phyloP scores from a whole-genome alignment of 1,139 yeast genomes.

The Saccharomyces hybrid region DNA sequence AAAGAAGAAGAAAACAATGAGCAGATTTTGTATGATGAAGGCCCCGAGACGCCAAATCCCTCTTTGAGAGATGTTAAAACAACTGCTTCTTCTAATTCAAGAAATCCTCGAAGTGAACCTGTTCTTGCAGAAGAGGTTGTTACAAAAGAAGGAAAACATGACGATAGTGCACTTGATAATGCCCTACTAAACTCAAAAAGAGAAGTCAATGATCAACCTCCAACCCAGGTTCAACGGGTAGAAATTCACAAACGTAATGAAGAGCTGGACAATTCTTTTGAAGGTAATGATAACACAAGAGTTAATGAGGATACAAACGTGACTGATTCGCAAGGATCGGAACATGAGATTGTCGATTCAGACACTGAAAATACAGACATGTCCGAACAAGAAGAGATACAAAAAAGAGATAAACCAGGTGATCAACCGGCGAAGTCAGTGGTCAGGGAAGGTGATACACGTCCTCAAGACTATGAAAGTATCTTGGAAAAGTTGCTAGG shows the following conservation, averaged over 20 bases:
- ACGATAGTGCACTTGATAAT: neutral
- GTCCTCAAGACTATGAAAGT: slow-evolving; percentile 14
- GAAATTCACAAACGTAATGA: neutral
- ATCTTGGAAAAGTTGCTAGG: slow-evolving; percentile 12
- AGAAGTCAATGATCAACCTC: neutral
- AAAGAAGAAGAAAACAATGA: slow-evolving; percentile 1
- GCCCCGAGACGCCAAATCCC: neutral
- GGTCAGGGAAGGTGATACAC: slow-evolving; percentile 6
- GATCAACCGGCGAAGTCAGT: slow-evolving; percentile 5
- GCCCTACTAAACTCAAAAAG: neutral
- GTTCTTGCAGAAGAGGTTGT: neutral
- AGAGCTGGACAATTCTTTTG: slow-evolving; percentile 1
- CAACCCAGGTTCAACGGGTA: too few species aligned
- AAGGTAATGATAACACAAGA: neutral
- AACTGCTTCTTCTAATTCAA: neutral
- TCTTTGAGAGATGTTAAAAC: neutral
- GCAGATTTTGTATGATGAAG: neutral
- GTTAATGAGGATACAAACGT: neutral
- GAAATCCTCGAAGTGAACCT: neutral
- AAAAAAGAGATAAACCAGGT: neutral
- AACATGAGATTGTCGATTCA: neutral
- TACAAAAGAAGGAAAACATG: neutral
- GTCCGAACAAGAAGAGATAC: slow-evolving; percentile 1
- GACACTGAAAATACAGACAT: neutral
- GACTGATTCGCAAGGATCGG: neutral